Conservation (phyloP, 345 rosid genomes). For the Luvunga scandens region DNA sequence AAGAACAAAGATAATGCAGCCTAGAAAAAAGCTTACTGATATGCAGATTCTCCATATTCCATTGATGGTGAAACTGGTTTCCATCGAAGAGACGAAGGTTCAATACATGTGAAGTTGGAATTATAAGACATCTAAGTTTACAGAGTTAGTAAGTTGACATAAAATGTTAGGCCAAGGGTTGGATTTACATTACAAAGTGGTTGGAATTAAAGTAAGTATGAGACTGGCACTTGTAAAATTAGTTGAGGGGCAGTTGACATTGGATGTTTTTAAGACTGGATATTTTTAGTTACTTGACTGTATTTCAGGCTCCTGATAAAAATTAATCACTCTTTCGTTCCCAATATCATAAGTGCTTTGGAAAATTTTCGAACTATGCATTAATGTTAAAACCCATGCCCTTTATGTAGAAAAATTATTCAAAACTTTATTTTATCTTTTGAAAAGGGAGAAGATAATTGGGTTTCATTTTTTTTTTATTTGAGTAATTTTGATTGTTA, state of each 20-base stretch:
- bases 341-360: too few species aligned
- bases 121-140: neutral
- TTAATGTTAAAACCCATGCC: too few species aligned
- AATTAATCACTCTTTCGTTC: too few species aligned
- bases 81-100: slow-evolving; percentile 11
- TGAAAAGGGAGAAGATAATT: too few species aligned
- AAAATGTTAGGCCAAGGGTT: neutral
- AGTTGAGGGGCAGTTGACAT: neutral
- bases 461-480: too few species aligned
- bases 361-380: too few species aligned
- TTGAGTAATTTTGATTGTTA: too few species aligned
- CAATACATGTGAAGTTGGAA: neutral
- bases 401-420: too few species aligned
- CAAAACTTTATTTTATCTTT: too few species aligned
- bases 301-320: too few species aligned
- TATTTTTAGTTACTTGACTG: too few species aligned
- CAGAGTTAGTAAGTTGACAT: neutral
- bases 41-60: slow-evolving; percentile 37
- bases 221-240: neutral
- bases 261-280: neutral
- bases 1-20: slow-evolving; percentile 21
- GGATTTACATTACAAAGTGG: neutral
- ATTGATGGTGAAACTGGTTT: slow-evolving; percentile 10
- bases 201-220: neutral
- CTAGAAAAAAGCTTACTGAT: slow-evolving; percentile 25